Conservation (phyloP, 1,284 basidiomycete genomes). For the Leccinum angustisporum region DNA sequence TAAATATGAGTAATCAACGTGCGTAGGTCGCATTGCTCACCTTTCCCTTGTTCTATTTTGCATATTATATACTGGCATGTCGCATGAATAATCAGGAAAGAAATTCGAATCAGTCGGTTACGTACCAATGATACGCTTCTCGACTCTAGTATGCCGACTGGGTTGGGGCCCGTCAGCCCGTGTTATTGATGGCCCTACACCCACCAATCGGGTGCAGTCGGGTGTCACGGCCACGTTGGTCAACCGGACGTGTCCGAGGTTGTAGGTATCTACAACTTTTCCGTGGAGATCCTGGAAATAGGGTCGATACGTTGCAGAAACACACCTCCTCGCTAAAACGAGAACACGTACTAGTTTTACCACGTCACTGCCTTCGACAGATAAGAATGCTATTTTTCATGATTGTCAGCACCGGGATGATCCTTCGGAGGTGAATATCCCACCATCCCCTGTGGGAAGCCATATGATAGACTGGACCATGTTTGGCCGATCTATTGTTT, state of each 20-base stretch:
- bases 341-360: conserved; percentile 43
- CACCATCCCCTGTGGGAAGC: conserved; percentile 69
- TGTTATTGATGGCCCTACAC: conserved; percentile 66
- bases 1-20: conserved; percentile 3
- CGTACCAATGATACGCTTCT: too few species aligned
- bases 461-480: conserved; percentile 69
- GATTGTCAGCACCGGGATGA: conserved; percentile 14
- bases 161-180: conserved; percentile 48
- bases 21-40: conserved; percentile 20
- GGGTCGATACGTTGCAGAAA: conserved; percentile 17
- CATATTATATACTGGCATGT: too few species aligned
- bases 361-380: conserved; percentile 54
- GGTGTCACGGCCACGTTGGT: conserved; percentile 75
- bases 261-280: conserved; percentile 58
- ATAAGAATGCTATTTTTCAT: conserved; percentile 47
- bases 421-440: conserved; percentile 12
- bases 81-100: too few species aligned
- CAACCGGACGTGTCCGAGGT: conserved; percentile 65
- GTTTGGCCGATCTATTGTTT: conserved; percentile 63
- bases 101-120: too few species aligned
- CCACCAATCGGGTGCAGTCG: conserved; percentile 63
- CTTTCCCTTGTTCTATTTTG: too few species aligned
- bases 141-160: too few species aligned
- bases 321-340: conserved; percentile 5
- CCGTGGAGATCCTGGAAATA: conserved; percentile 51